These are phyloP conservation scores for Leccinum pallidistipes DNA, from an alignment of 1,284 basidiomycete genomes.

Conservation along the genomic window DNA sequence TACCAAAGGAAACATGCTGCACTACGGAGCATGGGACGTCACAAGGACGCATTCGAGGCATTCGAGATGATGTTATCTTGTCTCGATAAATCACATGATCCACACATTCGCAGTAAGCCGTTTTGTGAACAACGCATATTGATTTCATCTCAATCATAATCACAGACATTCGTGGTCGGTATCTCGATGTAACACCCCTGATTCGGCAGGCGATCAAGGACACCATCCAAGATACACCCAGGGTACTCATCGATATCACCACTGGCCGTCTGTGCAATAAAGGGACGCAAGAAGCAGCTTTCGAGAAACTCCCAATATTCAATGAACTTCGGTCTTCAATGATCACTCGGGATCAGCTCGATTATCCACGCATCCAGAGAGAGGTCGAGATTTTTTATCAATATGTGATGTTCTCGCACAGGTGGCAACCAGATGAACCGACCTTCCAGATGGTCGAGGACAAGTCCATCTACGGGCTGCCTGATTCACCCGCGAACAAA, in stretches of 20 bases:
- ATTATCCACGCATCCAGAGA: neutral
- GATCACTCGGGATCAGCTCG: neutral
- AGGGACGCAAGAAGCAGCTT: neutral
- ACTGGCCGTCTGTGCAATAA: neutral
- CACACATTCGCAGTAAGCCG: neutral
- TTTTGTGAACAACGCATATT: neutral
- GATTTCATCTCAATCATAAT: neutral
- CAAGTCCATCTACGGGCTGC: neutral
- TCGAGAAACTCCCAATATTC: neutral
- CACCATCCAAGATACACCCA: neutral
- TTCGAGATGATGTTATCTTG: neutral
- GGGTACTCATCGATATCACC: neutral
- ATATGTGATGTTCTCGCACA: slow-evolving; percentile 1
- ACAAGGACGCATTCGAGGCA: neutral
- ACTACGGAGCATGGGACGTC: neutral
- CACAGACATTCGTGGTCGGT: neutral
- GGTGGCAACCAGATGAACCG: neutral
- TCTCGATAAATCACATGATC: neutral
- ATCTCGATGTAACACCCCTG: neutral
- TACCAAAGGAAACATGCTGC: neutral
- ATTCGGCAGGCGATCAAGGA: neutral
- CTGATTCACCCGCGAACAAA: neutral
- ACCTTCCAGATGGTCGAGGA: neutral
- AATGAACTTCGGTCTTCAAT: neutral
- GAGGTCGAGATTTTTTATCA: neutral